A percentile compares a stretch with the other conserved stretches of the same genome.
phyloP scores from a whole-genome alignment of 495 filamentous ascomycete species.

The Xylaria bambusicola region DNA sequence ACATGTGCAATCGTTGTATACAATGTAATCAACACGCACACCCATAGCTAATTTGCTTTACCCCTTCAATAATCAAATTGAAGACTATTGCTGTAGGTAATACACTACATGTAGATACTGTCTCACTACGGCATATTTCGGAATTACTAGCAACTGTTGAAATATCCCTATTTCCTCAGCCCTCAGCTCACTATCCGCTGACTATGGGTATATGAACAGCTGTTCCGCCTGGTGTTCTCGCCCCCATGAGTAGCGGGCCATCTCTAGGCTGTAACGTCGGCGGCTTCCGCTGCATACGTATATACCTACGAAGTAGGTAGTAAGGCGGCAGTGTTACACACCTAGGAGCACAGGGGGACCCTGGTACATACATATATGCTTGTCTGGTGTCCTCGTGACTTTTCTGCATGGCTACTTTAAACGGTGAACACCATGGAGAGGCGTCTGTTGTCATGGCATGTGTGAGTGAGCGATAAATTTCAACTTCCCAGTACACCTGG shows the following conservation, averaged over 20 bases:
- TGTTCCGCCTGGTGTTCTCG: neutral
- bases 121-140: neutral
- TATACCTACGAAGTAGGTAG: neutral
- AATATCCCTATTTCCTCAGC: neutral
- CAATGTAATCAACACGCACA: no score
- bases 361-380: constrained; percentile 7
- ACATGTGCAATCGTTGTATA: no score
- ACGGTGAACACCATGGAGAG: no score
- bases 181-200: constrained; percentile 17
- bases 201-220: constrained; percentile 13
- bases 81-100: no score
- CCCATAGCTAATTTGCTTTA: no score
- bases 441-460: no score
- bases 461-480: neutral
- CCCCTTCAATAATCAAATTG: no score
- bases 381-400: constrained; percentile 16
- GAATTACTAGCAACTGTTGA: neutral
- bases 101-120: neutral
- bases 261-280: constrained; percentile 2
- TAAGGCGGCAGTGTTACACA: neutral
- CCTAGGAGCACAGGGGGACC: neutral
- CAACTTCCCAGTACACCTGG: neutral
- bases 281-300: constrained; percentile 13
- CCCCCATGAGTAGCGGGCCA: neutral
- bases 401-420: constrained; percentile 10